Evolutionary conservation across 495 filamentous ascomycete species (phyloP).

Genomic region (Coniosporium apollinis): DNA sequence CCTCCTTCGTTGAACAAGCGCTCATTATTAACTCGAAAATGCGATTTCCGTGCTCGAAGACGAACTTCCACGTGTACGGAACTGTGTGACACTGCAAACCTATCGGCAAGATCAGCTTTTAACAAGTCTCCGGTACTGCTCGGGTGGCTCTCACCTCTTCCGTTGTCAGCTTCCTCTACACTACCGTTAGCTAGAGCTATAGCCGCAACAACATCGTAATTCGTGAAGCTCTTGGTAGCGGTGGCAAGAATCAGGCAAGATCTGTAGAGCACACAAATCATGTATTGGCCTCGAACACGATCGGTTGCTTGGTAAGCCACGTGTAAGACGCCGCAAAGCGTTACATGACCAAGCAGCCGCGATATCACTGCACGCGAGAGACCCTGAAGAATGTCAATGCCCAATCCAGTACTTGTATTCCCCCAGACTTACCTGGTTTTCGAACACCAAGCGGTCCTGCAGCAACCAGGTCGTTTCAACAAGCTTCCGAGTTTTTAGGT

Average conservation of each 20-base stretch:
- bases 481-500: conserved; percentile 21
- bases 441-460: conserved; percentile 59
- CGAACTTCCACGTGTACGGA: conserved; percentile 82
- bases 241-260: conserved; percentile 66
- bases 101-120: too few species aligned
- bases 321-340: conserved; percentile 73
- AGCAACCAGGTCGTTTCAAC: conserved; percentile 61
- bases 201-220: conserved; percentile 59
- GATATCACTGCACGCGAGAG: conserved; percentile 29
- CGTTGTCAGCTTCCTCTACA: conserved; percentile 65
- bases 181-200: conserved; percentile 52
- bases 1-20: conserved; percentile 70
- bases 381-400: too few species aligned
- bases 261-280: conserved; percentile 75
- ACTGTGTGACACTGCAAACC: conserved; percentile 75
- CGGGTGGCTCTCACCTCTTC: conserved; percentile 68
- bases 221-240: conserved; percentile 37
- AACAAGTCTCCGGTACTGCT: too few species aligned
- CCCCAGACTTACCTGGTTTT: conserved; percentile 46
- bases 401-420: too few species aligned
- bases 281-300: conserved; percentile 56
- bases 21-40: conserved; percentile 77
- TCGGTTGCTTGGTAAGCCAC: conserved; percentile 61
- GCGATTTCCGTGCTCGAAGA: conserved; percentile 60
- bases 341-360: conserved; percentile 63